Evolutionary conservation across 2,329 filamentous ascomycete species (phyloP).

Genomic region (Graphium sp.): DNA sequence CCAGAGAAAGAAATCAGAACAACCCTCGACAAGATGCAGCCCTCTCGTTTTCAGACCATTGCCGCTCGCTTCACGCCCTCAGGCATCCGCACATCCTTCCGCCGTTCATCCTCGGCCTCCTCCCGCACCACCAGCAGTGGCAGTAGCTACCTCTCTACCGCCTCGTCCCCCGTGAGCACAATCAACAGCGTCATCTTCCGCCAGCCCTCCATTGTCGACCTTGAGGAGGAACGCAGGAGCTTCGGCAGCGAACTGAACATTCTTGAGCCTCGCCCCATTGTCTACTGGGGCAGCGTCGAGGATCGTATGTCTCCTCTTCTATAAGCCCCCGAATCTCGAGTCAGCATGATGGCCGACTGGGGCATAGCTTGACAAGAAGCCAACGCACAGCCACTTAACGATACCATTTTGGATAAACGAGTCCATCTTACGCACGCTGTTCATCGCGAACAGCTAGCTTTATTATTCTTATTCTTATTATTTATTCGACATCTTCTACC

Average conservation of each 20-base stretch:
- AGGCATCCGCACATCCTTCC: constrained; percentile 32
- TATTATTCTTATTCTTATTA: too few relatives aligned
- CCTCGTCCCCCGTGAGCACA: constrained; percentile 25
- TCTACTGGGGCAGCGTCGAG: constrained; percentile 47
- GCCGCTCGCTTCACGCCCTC: constrained; percentile 31
- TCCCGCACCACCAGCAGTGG: constrained; percentile 21
- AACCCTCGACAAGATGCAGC: constrained; percentile 21
- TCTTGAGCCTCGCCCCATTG: constrained; percentile 43
- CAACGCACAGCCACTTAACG: too few relatives aligned
- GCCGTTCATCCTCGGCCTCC: constrained; percentile 29
- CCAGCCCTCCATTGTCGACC: constrained; percentile 37
- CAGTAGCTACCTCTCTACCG: constrained; percentile 23
- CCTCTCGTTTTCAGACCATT: constrained; percentile 30
- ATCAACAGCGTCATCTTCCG: constrained; percentile 43
- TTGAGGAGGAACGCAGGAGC: constrained; percentile 37
- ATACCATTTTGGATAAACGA: too few relatives aligned
- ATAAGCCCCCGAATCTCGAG: too few relatives aligned
- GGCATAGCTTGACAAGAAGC: neutral
- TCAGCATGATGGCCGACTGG: neutral
- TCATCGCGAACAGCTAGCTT: too few relatives aligned
- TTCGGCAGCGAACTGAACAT: constrained; percentile 36
- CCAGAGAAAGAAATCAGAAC: neutral
- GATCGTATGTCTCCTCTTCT: constrained; percentile 35
- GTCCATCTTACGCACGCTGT: too few relatives aligned
- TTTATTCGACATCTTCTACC: too few relatives aligned